Evolutionary conservation across 768 basidiomycete species (phyloP).

Genomic region (Ramaria sp.): DNA sequence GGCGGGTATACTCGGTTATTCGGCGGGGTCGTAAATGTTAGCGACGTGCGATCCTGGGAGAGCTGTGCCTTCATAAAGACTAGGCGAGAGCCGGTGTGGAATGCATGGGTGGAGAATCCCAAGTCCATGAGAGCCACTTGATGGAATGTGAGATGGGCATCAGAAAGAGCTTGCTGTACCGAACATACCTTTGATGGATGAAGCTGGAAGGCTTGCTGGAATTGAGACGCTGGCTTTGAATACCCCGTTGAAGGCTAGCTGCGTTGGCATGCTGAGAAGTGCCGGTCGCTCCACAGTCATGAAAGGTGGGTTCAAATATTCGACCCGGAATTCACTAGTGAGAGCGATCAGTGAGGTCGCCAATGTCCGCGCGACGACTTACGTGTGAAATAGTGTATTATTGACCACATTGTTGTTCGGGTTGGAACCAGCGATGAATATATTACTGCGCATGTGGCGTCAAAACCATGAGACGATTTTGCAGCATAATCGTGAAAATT

Average conservation of each 20-base stretch:
- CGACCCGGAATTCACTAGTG: slow-evolving; percentile 28
- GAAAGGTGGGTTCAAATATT: slow-evolving; percentile 33
- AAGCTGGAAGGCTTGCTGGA: slow-evolving; percentile 17
- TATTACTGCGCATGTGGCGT: neutral
- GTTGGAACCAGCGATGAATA: slow-evolving; percentile 2
- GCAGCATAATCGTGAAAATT: neutral
- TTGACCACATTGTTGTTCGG: slow-evolving; percentile 7
- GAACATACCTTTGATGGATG: slow-evolving; percentile 7
- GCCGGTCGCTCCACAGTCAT: slow-evolving; percentile 27
- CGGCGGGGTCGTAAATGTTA: slow-evolving; percentile 24
- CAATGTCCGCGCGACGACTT: slow-evolving; percentile 32
- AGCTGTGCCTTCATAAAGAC: slow-evolving; percentile 24
- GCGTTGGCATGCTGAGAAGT: slow-evolving; percentile 25
- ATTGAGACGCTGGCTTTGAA: slow-evolving; percentile 25
- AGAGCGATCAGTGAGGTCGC: slow-evolving; percentile 7
- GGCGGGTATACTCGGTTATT: slow-evolving; percentile 27
- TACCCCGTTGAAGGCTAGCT: slow-evolving; percentile 26
- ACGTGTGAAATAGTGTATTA: slow-evolving; percentile 1
- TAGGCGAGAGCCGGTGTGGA: slow-evolving; percentile 25
- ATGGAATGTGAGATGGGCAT: no score
- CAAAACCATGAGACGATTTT: no score
- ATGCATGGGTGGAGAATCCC: slow-evolving; percentile 26
- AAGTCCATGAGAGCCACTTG: slow-evolving; percentile 26
- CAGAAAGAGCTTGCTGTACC: neutral
- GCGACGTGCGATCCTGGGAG: slow-evolving; percentile 19